Percentiles rank a stretch among this genome's conserved stretches.
phyloP scores from a whole-genome alignment of 225 moss, liverwort and hornwort genomes.

The Ulota crispa region DNA sequence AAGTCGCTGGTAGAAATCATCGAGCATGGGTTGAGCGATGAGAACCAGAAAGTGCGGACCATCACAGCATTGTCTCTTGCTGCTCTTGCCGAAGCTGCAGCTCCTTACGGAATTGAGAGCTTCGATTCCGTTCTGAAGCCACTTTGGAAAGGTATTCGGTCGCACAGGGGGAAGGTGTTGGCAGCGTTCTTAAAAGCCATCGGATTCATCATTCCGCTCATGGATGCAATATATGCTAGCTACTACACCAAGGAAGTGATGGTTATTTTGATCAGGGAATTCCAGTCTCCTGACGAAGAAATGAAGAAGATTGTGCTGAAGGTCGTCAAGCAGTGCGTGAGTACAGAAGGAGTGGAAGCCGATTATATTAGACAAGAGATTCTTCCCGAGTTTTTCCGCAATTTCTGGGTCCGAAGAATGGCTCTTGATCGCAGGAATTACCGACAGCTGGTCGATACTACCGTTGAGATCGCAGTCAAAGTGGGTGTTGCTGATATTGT shows the following conservation, averaged over 20 bases:
- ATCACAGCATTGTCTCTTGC: constrained; percentile 96
- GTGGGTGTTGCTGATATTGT: constrained; percentile 98
- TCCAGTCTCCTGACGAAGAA: constrained; percentile 98
- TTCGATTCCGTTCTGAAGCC: constrained; percentile 98
- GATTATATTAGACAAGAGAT: constrained; percentile 90
- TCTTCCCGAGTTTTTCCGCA: constrained; percentile 95
- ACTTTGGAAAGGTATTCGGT: constrained; percentile 98
- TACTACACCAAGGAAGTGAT: constrained; percentile 99
- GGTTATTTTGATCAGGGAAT: constrained; percentile 96
- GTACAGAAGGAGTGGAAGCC: constrained; percentile 97
- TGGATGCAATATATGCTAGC: constrained; percentile 98
- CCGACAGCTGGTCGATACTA: constrained; percentile 95
- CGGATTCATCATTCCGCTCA: constrained; percentile 97
- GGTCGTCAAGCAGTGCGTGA: constrained; percentile 98
- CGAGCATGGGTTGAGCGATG: constrained; percentile 97
- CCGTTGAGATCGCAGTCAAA: constrained; percentile 96
- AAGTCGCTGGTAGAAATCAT: constrained; percentile 98
- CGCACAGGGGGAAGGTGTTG: constrained; percentile 96
- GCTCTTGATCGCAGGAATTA: constrained; percentile 99
- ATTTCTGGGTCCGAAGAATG: constrained; percentile 99
- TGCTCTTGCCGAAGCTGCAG: constrained; percentile 96
- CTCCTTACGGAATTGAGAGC: constrained; percentile 98
- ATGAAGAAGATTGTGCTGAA: constrained; percentile 99
- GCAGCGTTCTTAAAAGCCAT: constrained; percentile 99
- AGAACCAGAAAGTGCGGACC: constrained; percentile 97